These are phyloP conservation scores for Mortierella sp. DNA, from an alignment of 371 early-diverging fungal species.

Conservation along the genomic window DNA sequence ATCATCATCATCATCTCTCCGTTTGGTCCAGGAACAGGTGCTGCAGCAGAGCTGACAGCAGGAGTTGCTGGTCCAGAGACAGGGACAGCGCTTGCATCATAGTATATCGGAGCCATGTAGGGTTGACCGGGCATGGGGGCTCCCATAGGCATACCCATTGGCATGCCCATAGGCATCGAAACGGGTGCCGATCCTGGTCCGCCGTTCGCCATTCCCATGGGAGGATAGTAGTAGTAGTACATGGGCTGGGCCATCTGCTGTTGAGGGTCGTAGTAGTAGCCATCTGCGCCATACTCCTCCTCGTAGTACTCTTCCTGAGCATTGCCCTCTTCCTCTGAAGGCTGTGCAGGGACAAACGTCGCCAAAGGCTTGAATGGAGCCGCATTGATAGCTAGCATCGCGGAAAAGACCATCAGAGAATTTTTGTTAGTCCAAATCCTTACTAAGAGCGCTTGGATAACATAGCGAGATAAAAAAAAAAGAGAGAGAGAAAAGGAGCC, in stretches of 20 bases:
- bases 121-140: conserved; percentile 43
- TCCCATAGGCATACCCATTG: conserved; percentile 38
- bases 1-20: conserved; percentile 57
- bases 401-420: neutral
- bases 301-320: conserved; percentile 42
- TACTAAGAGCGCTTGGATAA: neutral
- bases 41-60: conserved; percentile 14
- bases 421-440: neutral
- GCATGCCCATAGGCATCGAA: conserved; percentile 79
- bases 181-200: conserved; percentile 51
- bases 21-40: conserved; percentile 22
- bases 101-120: conserved; percentile 41
- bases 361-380: conserved; percentile 43
- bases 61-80: conserved; percentile 21
- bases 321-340: neutral
- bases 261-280: conserved; percentile 44
- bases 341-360: conserved; percentile 11
- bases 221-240: conserved; percentile 52
- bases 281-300: conserved; percentile 21
- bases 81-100: conserved; percentile 26
- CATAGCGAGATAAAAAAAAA: neutral
- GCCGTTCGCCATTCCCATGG: conserved; percentile 23
- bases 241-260: conserved; percentile 46
- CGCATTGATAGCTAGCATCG: conserved; percentile 45
- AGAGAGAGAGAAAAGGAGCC: neutral